Conservation (phyloP, 768 basidiomycete species). For the Inosperma sp. region DNA sequence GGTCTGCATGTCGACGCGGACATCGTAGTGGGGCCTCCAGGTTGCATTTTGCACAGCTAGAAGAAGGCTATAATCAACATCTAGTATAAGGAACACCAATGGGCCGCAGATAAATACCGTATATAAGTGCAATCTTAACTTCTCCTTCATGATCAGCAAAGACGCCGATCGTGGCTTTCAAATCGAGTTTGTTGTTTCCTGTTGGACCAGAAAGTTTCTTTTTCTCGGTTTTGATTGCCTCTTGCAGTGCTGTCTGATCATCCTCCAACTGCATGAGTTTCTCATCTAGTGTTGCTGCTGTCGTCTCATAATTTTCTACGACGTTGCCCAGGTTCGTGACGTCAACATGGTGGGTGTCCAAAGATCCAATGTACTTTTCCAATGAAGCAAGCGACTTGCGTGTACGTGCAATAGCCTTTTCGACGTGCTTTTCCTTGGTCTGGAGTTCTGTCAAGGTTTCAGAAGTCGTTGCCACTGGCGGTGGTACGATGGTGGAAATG, state of each 20-base stretch:
- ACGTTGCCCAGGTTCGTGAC: slow-evolving; percentile 23
- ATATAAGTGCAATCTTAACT: slow-evolving; percentile 35
- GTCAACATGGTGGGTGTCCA: slow-evolving; percentile 29
- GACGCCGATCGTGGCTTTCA: slow-evolving; percentile 30
- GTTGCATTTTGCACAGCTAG: slow-evolving; percentile 17
- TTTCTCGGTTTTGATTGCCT: slow-evolving; percentile 23
- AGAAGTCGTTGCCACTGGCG: slow-evolving; percentile 22
- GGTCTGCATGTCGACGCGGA: slow-evolving; percentile 35
- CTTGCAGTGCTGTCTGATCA: slow-evolving; percentile 21
- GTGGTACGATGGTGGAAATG: slow-evolving; percentile 19
- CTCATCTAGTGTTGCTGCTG: slow-evolving; percentile 27
- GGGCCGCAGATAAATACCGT: slow-evolving; percentile 26
- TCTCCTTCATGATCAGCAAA: slow-evolving; percentile 34
- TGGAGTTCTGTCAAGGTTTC: slow-evolving; percentile 23
- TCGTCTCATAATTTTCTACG: slow-evolving; percentile 29
- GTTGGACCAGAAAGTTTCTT: slow-evolving; percentile 13
- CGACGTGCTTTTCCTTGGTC: slow-evolving; percentile 18
- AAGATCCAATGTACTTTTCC: slow-evolving; percentile 30
- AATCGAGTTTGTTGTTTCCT: slow-evolving; percentile 20
- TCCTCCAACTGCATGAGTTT: slow-evolving; percentile 24
- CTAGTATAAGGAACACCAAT: not conserved
- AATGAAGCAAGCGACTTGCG: slow-evolving; percentile 26
- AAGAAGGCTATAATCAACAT: not conserved
- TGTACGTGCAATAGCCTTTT: slow-evolving; percentile 29
- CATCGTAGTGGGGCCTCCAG: slow-evolving; percentile 37